These are phyloP conservation scores for Emmonsiellopsis sp. DNA, from an alignment of 2,329 filamentous ascomycete genomes.

Conservation along the genomic window DNA sequence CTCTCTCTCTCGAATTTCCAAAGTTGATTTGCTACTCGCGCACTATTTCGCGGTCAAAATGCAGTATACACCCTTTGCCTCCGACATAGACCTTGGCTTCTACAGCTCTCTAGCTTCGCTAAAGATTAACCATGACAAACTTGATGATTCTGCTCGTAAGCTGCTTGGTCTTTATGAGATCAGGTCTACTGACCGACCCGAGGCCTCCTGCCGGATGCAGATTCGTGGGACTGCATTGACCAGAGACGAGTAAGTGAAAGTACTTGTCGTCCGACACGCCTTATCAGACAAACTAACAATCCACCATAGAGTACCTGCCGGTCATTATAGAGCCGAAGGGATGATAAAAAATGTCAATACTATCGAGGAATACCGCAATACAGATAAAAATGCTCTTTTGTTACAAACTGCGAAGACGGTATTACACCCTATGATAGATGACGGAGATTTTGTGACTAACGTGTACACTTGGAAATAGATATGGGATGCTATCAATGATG, in stretches of 20 bases:
- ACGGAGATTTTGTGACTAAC: neutral
- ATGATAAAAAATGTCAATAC: conserved; percentile 96
- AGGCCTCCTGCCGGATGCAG: conserved; percentile 78
- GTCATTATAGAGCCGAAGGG: conserved; percentile 75
- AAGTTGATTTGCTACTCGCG: neutral
- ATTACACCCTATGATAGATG: conserved; percentile 17
- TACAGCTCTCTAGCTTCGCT: conserved; percentile 84
- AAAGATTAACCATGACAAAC: conserved; percentile 95
- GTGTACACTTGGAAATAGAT: conserved; percentile 50
- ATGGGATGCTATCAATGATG: conserved; percentile 95
- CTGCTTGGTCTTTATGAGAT: conserved; percentile 86
- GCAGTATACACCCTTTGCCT: conserved; percentile 81
- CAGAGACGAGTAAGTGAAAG: conserved; percentile 59
- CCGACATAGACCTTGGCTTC: conserved; percentile 91
- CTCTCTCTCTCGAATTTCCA: neutral
- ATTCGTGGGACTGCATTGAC: conserved; percentile 79
- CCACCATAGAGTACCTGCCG: conserved; percentile 50
- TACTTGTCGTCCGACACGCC: neutral
- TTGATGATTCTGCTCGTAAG: conserved; percentile 83
- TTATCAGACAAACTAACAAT: neutral
- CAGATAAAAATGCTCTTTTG: conserved; percentile 70
- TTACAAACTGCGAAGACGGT: conserved; percentile 71
- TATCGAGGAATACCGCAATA: conserved; percentile 79
- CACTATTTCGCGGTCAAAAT: conserved; percentile 27
- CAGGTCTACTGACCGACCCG: conserved; percentile 58